Percentiles rank a stretch among this genome's conserved stretches.
Conservation (phyloP, 257 asterid genomes). For the Rhazya stricta region DNA sequence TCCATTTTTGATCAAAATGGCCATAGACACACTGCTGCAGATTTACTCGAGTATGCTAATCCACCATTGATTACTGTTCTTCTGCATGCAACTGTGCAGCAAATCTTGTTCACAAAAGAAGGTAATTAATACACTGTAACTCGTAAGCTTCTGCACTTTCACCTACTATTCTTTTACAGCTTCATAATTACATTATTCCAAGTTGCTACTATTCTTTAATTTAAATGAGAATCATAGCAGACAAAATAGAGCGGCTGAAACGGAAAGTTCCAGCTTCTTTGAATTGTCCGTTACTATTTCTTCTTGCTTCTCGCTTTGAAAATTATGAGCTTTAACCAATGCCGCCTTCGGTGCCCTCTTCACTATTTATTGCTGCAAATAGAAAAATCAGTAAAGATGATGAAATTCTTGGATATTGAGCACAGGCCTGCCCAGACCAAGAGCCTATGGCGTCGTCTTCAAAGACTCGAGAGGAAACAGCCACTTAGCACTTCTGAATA, state of each 20-base stretch:
- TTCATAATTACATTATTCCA: too few relatives aligned
- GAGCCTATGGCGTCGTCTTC: conserved; percentile 56
- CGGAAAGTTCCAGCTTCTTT: too few relatives aligned
- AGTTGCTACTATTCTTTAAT: background rate
- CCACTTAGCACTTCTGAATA: conserved; percentile 52
- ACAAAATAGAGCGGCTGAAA: background rate
- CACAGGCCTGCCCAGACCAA: conserved; percentile 33
- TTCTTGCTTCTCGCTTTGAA: background rate
- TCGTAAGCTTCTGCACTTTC: background rate
- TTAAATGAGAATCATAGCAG: background rate
- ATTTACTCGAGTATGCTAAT: conserved; percentile 63
- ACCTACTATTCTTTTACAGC: too few relatives aligned
- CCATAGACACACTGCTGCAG: conserved; percentile 75
- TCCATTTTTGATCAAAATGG: conserved; percentile 55
- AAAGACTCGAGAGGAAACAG: conserved; percentile 37
- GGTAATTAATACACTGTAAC: conserved; percentile 23
- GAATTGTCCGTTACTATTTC: too few relatives aligned
- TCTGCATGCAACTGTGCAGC: conserved; percentile 53
- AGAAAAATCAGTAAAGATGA: background rate
- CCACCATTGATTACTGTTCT: conserved; percentile 35
- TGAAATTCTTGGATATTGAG: background rate
- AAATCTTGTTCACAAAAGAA: conserved; percentile 38
- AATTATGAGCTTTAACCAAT: background rate
- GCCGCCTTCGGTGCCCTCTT: background rate
- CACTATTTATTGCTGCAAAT: background rate